Base-by-base conservation (phyloP, 345 rosid species). In the Hypericum perforatum region DNA sequence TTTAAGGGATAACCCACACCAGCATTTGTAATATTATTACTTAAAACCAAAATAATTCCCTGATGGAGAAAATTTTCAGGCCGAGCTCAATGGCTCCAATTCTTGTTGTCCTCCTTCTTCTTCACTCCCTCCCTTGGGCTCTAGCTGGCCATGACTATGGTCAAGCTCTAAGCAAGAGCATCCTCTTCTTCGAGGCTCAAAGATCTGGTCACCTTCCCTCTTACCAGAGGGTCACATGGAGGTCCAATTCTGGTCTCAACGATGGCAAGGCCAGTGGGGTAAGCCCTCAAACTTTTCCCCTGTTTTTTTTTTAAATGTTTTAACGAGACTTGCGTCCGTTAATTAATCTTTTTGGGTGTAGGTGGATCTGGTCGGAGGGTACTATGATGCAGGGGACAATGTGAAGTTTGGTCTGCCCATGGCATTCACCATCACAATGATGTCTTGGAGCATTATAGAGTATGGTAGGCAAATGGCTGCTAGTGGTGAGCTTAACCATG, bases 181-280 rank as follows among this genome's bases (percentile, higher is more conserved):
- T 89, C 65, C 81, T 94, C 59, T 94, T 94, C 75, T 94, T 85
- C 45, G 99, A 94, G 75, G 97, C 97, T 64, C 99, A 94, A 69
- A 84, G 99, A 77, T 94, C 99, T 53, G 99, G 99, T 29, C 68
- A 73, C 41, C 84, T 94, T 10, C 99, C 99, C 41, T 72, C 59
- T 52, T 80, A 67, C 74, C 97, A 94, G 70, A 80, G 97, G 68
- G 89, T 94, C 66, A 67, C 70, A 11, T 94, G 99, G 99, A 86
- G 99, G 54, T 66, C 84, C 51, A 73, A 89, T 72, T 94, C 99
- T 45, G 99, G 95, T 32, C 81, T 94, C 39, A 70, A 56, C 53
- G 99, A 94, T 44, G 99, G 97, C 73, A 94, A 89, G 59, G 82
- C 91, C n/a, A 89, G 92, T 60, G 95, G 98, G 66, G 98, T 92